Evolutionary conservation across 2,329 filamentous ascomycete species (phyloP).

Genomic region (Diaporthe velutina): DNA sequence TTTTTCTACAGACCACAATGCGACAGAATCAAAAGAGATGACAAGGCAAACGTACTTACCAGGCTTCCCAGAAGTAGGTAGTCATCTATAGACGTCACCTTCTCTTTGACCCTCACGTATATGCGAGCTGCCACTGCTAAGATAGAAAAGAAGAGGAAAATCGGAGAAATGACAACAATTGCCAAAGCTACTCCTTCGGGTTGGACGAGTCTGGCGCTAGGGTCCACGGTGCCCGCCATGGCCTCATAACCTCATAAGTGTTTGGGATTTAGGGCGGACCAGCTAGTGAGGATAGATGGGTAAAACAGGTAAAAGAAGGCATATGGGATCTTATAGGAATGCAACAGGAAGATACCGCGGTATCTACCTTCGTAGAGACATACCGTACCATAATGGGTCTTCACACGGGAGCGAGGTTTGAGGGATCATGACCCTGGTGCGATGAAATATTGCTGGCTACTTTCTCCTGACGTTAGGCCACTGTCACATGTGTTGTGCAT

Average conservation of each 20-base stretch:
- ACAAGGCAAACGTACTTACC: not conserved
- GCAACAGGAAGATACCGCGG: not conserved
- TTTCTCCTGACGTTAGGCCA: not conserved
- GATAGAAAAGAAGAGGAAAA: slow-evolving; percentile 7
- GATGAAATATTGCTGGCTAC: not conserved
- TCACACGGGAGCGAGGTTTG: not conserved
- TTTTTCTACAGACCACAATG: not conserved
- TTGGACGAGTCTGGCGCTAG: not conserved
- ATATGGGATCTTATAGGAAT: not conserved
- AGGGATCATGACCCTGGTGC: not conserved
- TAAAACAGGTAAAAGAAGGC: not conserved
- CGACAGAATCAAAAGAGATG: not conserved
- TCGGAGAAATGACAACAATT: slow-evolving; percentile 13
- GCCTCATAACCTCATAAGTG: not conserved
- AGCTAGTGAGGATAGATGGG: not conserved
- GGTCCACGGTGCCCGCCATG: slow-evolving; percentile 1
- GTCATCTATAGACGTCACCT: slow-evolving; percentile 8
- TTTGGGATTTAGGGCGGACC: not conserved
- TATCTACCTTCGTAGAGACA: not conserved
- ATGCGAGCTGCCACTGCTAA: slow-evolving; percentile 10
- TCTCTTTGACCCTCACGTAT: slow-evolving; percentile 22
- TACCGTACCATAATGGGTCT: not conserved
- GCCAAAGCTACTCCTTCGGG: slow-evolving; percentile 25
- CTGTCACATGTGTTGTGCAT: not conserved
- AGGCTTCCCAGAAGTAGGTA: slow-evolving; percentile 1